phyloP scores from a whole-genome alignment of 2,329 filamentous ascomycete species.

The Colletotrichum musae region DNA sequence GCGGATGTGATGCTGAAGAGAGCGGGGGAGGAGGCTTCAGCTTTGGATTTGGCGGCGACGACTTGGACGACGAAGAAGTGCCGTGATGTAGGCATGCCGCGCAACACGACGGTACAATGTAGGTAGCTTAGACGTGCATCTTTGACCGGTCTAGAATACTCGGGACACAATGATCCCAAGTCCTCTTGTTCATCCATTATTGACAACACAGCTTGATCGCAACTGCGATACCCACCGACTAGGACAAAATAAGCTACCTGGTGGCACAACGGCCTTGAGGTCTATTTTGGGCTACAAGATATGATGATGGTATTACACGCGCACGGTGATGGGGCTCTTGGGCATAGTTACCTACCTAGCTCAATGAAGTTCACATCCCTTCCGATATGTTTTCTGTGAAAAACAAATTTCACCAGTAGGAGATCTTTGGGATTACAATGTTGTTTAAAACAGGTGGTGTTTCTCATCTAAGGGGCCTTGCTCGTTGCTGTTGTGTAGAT shows the following conservation, averaged over 20 bases:
- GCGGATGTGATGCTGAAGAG: slow-evolving; percentile 55
- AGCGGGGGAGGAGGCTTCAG: slow-evolving; percentile 60
- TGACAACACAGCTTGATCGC: no score
- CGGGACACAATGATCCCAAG: no score
- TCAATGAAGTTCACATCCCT: background rate
- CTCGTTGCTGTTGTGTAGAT: background rate
- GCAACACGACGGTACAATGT: background rate
- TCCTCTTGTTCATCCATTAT: no score
- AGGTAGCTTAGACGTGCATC: background rate
- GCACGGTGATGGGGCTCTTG: background rate
- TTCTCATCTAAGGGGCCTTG: background rate
- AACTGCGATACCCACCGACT: no score
- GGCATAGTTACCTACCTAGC: background rate
- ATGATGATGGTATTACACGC: slow-evolving; percentile 3
- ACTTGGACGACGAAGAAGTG: slow-evolving; percentile 59
- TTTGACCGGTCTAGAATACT: no score
- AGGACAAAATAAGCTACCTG: no score
- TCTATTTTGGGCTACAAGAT: slow-evolving; percentile 5
- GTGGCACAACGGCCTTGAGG: background rate
- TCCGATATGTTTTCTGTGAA: background rate
- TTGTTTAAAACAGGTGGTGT: background rate
- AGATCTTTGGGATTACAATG: background rate
- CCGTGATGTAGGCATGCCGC: slow-evolving; percentile 17
- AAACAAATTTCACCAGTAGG: background rate
- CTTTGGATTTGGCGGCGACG: slow-evolving; percentile 68